A percentile compares a stretch with the other conserved stretches of the same genome.
These are phyloP conservation scores for Carex kokanica DNA, from an alignment of 176 grass and related monocot species.

Conservation along the genomic window DNA sequence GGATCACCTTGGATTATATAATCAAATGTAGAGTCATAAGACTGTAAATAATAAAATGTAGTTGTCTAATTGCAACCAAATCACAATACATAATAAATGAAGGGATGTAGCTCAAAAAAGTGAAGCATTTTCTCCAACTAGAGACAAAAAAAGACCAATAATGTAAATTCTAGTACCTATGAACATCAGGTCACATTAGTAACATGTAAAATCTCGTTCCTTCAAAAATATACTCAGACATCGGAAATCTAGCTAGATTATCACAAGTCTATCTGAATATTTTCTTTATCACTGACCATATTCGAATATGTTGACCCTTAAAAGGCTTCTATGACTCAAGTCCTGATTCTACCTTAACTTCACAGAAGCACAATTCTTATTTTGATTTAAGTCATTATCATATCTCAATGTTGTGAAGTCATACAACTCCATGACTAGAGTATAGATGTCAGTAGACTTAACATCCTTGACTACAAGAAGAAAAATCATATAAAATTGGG, in stretches of 20 bases:
- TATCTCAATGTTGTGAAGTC: not conserved
- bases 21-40: not conserved
- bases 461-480: not conserved
- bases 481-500: not conserved
- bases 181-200: not conserved
- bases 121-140: not conserved
- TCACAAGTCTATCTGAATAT: not conserved
- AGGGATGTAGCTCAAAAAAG: not conserved
- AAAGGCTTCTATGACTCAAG: not conserved
- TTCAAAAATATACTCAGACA: not conserved
- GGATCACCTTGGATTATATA: not conserved
- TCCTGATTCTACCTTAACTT: not conserved
- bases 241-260: not conserved
- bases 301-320: not conserved
- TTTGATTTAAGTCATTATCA: not conserved
- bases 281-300: not conserved
- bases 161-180: not conserved
- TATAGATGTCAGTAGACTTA: not conserved
- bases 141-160: not conserved
- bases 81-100: not conserved
- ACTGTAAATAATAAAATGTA: slow-evolving; percentile 6
- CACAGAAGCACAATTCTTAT: not conserved
- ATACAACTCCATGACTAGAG: not conserved
- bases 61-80: not conserved
- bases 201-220: not conserved